phyloP scores from a whole-genome alignment of 257 asterid genomes.

The Penstemon newberryi region DNA sequence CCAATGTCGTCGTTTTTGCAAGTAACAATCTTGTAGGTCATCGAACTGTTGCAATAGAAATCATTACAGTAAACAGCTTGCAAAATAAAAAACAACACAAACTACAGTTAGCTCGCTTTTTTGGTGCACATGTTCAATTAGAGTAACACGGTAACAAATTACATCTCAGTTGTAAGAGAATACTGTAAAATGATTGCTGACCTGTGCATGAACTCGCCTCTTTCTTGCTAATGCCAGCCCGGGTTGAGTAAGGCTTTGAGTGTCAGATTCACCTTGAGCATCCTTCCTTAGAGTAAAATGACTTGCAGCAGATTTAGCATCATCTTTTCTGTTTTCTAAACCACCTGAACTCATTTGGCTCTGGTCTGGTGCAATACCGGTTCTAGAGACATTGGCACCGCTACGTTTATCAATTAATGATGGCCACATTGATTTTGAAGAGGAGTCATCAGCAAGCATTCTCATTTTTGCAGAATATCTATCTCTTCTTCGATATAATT shows the following conservation, averaged over 20 bases:
- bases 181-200: conserved; percentile 27
- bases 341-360: conserved; percentile 40
- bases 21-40: conserved; percentile 80
- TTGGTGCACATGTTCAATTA: background rate
- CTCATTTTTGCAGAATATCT: conserved; percentile 58
- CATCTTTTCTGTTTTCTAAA: conserved; percentile 46
- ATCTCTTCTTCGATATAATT: conserved; percentile 64
- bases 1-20: conserved; percentile 69
- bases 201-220: conserved; percentile 83
- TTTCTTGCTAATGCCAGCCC: conserved; percentile 64
- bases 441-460: conserved; percentile 51
- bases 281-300: conserved; percentile 50
- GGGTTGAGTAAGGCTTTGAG: conserved; percentile 57
- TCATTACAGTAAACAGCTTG: conserved; percentile 6
- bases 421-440: conserved; percentile 48
- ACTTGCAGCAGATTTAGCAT: conserved; percentile 52
- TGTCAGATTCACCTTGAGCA: conserved; percentile 53
- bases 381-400: conserved; percentile 37
- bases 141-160: conserved; percentile 7
- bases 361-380: conserved; percentile 46
- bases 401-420: conserved; percentile 47
- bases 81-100: background rate
- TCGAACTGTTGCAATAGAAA: conserved; percentile 49
- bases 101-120: conserved; percentile 1
- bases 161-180: conserved; percentile 16